These are phyloP conservation scores for Monosporascus sp. DNA, from an alignment of 2,329 filamentous ascomycete species.

Conservation along the genomic window DNA sequence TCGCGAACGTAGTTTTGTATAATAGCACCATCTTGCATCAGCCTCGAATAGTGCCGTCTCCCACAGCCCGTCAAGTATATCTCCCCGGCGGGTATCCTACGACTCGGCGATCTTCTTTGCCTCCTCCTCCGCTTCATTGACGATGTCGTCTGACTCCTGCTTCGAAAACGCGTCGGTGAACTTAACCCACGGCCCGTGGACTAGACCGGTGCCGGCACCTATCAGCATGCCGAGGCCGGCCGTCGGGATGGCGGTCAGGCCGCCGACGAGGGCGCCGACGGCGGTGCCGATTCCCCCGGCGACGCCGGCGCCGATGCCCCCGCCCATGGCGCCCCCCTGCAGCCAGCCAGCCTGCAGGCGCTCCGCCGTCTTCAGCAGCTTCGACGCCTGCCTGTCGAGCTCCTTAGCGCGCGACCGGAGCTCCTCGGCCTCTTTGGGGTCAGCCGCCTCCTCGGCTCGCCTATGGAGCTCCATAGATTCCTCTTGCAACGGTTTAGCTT, in stretches of 20 bases:
- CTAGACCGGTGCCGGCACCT: conserved; percentile 25
- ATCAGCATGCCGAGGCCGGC: conserved; percentile 25
- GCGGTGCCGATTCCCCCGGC: conserved; percentile 25
- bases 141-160: conserved; percentile 24
- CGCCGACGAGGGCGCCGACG: conserved; percentile 25
- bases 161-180: conserved; percentile 23
- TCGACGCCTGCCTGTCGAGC: conserved; percentile 24
- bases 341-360: conserved; percentile 27
- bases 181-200: conserved; percentile 30
- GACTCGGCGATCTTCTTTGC: conserved; percentile 13
- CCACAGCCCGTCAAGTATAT: no score
- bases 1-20: no score
- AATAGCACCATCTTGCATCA: no score
- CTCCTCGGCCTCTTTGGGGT: conserved; percentile 22
- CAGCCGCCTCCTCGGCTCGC: conserved; percentile 20
- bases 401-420: conserved; percentile 21
- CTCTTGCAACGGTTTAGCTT: conserved; percentile 24
- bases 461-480: conserved; percentile 21
- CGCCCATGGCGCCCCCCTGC: conserved; percentile 27
- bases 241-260: conserved; percentile 25
- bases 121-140: conserved; percentile 22
- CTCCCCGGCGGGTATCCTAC: neutral
- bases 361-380: conserved; percentile 24
- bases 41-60: no score
- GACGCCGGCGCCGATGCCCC: conserved; percentile 27